These are phyloP conservation scores for Calonectria pauciramosa DNA, from an alignment of 2,329 filamentous ascomycete genomes.

Conservation along the genomic window DNA sequence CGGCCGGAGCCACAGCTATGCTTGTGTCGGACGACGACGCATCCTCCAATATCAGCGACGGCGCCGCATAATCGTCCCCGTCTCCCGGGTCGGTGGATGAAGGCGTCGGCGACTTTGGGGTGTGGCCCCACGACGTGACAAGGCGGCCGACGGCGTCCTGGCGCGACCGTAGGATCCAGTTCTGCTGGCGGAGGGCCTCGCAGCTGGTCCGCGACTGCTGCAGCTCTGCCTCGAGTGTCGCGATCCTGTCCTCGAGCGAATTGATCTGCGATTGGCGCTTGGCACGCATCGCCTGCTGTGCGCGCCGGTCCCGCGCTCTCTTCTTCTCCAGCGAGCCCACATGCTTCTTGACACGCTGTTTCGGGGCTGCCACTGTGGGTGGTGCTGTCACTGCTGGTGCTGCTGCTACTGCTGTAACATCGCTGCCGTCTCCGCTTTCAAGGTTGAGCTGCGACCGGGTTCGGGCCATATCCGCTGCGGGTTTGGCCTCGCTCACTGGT, in stretches of 20 bases:
- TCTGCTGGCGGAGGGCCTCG: background rate
- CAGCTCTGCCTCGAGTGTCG: background rate
- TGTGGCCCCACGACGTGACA: background rate
- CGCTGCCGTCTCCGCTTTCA: background rate
- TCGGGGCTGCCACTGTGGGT: background rate
- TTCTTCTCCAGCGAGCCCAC: conserved; percentile 5
- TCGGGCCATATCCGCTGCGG: conserved; percentile 1
- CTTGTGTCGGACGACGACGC: background rate
- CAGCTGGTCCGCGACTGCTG: background rate
- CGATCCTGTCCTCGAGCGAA: background rate
- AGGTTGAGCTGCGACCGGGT: background rate
- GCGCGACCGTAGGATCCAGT: background rate
- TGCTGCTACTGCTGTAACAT: background rate
- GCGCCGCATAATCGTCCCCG: background rate
- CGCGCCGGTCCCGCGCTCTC: background rate
- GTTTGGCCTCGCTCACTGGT: background rate
- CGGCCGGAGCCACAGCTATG: background rate
- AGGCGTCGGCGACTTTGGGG: background rate
- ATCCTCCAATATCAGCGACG: background rate
- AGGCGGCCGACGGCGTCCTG: background rate
- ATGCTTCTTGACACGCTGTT: background rate
- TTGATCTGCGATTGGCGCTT: background rate
- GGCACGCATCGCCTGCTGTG: background rate
- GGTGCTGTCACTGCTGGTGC: background rate
- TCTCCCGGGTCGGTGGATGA: background rate